These are phyloP conservation scores for Acorus calamus DNA, from an alignment of 106 monocot species.

Conservation along the genomic window DNA sequence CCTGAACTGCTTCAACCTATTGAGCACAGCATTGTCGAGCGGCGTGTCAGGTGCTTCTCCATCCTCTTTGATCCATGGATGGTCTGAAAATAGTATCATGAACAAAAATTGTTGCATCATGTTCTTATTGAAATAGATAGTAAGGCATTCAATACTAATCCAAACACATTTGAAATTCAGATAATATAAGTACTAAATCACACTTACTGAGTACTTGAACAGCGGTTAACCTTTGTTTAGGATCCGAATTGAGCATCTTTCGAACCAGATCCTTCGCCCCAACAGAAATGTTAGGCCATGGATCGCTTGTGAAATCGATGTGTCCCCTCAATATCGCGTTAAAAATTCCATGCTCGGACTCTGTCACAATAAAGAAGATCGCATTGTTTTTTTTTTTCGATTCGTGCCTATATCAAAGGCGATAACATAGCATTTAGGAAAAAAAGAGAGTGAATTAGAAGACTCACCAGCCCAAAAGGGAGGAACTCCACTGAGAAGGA, in stretches of 20 bases:
- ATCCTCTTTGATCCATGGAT: constrained; percentile 81
- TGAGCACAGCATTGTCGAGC: constrained; percentile 57
- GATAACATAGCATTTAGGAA: no score
- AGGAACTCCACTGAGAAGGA: constrained; percentile 60
- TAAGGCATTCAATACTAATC: no score
- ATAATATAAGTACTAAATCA: background rate
- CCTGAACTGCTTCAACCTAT: constrained; percentile 63
- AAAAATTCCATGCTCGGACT: constrained; percentile 60
- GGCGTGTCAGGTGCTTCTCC: constrained; percentile 75
- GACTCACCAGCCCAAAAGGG: constrained; percentile 60
- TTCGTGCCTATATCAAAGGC: no score
- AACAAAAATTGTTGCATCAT: background rate
- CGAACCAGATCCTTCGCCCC: constrained; percentile 66
- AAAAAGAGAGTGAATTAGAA: background rate
- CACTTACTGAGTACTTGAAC: constrained; percentile 64
- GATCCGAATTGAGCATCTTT: constrained; percentile 58
- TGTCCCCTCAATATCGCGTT: constrained; percentile 47
- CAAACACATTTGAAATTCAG: background rate
- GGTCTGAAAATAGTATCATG: constrained; percentile 19
- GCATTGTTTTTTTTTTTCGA: no score
- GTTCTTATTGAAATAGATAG: background rate
- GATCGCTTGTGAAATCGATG: constrained; percentile 60
- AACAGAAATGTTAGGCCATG: constrained; percentile 61
- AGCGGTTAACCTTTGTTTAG: constrained; percentile 56
- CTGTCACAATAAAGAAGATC: constrained; percentile 7